These are phyloP conservation scores for Alternaria sp. DNA, from an alignment of 2,329 filamentous ascomycete genomes.

Conservation along the genomic window DNA sequence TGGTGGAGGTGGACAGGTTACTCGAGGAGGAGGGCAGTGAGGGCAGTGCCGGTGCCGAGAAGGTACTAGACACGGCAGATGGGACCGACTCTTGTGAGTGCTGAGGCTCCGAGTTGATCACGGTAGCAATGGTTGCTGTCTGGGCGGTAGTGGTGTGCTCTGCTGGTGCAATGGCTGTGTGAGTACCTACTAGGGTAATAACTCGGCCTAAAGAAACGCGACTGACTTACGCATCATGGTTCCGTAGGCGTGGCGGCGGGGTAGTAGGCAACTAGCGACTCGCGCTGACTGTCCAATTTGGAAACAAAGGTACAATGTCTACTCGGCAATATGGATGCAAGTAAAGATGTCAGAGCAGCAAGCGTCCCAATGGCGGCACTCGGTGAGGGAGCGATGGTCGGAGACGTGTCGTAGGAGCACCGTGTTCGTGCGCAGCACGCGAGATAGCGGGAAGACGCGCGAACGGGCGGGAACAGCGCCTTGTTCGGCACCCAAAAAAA, in stretches of 20 bases:
- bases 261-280: conserved; percentile 26
- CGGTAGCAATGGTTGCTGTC: conserved; percentile 22
- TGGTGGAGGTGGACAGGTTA: conserved; percentile 43
- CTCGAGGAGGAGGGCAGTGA: conserved; percentile 46
- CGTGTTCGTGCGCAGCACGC: conserved; percentile 21
- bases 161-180: conserved; percentile 35
- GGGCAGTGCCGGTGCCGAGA: conserved; percentile 43
- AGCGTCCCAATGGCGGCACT: conserved; percentile 9
- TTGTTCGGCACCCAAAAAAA: conserved; percentile 5
- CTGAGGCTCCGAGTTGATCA: conserved; percentile 27
- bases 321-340: not conserved
- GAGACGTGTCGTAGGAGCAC: conserved; percentile 21
- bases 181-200: conserved; percentile 17
- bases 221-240: conserved; percentile 31
- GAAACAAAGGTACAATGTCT: conserved; percentile 8
- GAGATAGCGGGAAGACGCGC: conserved; percentile 28
- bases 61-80: conserved; percentile 47
- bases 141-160: conserved; percentile 27
- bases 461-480: conserved; percentile 25
- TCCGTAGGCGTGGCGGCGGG: conserved; percentile 27
- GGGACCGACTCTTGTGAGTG: conserved; percentile 48
- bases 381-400: conserved; percentile 12
- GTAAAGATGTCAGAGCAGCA: not conserved
- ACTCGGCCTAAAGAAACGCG: conserved; percentile 25
- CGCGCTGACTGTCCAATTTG: conserved; percentile 7